Evolutionary conservation across 2,329 filamentous ascomycete genomes (phyloP).

Genomic region (Phialemoniopsis sp.): DNA sequence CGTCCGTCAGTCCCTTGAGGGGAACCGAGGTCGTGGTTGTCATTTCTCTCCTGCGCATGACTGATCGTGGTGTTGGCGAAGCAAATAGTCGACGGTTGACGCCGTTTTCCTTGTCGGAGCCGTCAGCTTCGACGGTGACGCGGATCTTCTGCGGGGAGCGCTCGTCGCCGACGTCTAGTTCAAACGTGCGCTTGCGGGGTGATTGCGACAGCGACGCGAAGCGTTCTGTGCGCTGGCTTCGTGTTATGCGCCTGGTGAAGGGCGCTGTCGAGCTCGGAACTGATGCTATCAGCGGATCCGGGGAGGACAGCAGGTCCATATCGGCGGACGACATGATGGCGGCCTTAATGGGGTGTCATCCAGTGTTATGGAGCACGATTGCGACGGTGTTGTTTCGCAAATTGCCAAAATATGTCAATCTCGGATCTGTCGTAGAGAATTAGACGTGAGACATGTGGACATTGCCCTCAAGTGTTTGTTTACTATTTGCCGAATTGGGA

Average conservation of each 20-base stretch:
- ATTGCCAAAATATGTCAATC: background rate
- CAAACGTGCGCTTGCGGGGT: constrained; percentile 52
- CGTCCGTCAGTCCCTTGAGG: constrained; percentile 37
- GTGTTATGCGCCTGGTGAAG: constrained; percentile 37
- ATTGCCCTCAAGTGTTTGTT: constrained; percentile 3
- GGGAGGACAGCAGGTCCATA: constrained; percentile 37
- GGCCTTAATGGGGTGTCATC: too few relatives aligned
- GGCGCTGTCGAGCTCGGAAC: constrained; percentile 22
- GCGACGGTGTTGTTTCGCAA: too few relatives aligned
- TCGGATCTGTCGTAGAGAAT: constrained; percentile 1
- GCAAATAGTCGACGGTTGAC: constrained; percentile 26
- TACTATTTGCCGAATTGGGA: constrained; percentile 16
- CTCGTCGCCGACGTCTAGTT: constrained; percentile 49
- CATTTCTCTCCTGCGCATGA: constrained; percentile 26
- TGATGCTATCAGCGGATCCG: constrained; percentile 44
- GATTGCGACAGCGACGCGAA: constrained; percentile 34
- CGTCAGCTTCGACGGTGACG: constrained; percentile 51
- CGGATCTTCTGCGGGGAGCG: constrained; percentile 45
- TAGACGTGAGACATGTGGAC: background rate
- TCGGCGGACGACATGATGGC: too few relatives aligned
- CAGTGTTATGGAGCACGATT: too few relatives aligned
- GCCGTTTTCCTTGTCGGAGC: constrained; percentile 15
- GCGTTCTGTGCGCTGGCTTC: constrained; percentile 32
- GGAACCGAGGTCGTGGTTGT: constrained; percentile 48
- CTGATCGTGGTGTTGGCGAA: constrained; percentile 33